These are phyloP conservation scores for Collybia mongolica DNA, from an alignment of 768 basidiomycete species.

Conservation along the genomic window DNA sequence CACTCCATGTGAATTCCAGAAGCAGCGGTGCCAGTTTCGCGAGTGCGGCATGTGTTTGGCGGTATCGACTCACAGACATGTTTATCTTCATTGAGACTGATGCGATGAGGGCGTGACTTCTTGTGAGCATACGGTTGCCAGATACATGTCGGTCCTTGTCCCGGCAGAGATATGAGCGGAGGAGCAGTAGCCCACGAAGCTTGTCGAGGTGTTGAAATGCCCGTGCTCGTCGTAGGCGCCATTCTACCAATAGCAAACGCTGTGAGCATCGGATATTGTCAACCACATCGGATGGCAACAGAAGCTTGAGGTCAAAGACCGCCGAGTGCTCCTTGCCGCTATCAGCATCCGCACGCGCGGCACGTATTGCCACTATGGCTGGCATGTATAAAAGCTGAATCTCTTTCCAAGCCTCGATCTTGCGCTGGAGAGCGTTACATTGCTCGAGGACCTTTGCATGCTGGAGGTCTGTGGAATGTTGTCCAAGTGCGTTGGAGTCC, in stretches of 20 bases:
- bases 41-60: too few species aligned
- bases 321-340: too few species aligned
- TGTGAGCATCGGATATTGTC: conserved; percentile 19
- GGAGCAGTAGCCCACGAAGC: neutral
- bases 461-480: conserved; percentile 26
- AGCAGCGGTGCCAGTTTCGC: too few species aligned
- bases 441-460: conserved; percentile 21
- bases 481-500: conserved; percentile 11
- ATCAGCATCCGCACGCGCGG: too few species aligned
- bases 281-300: too few species aligned
- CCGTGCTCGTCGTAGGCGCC: neutral
- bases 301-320: too few species aligned
- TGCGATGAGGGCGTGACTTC: too few species aligned
- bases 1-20: too few species aligned
- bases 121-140: neutral
- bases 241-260: neutral
- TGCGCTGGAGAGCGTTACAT: conserved; percentile 15
- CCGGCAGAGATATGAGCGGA: neutral
- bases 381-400: conserved; percentile 28
- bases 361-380: neutral
- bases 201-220: neutral
- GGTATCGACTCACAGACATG: neutral
- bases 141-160: neutral
- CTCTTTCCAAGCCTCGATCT: conserved; percentile 22
- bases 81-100: neutral